Percentiles rank a stretch among this genome's conserved stretches.
Evolutionary conservation across 2,329 filamentous ascomycete genomes (phyloP).

Genomic region (Dendrostoma leiphaemia): DNA sequence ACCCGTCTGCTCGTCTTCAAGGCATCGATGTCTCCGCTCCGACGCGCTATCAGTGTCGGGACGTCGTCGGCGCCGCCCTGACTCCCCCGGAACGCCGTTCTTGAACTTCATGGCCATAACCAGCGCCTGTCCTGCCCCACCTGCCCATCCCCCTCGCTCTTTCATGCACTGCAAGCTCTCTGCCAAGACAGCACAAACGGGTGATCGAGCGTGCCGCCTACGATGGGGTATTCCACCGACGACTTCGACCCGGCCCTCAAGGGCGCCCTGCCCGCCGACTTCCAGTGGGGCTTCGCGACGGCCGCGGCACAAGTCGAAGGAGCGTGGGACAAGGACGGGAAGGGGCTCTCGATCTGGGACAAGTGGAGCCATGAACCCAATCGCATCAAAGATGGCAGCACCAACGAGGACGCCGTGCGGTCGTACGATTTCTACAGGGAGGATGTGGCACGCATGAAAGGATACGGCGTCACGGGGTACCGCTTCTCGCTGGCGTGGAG

Average conservation of each 20-base stretch:
- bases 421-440: conserved; percentile 42
- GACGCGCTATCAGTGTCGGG: not conserved
- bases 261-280: conserved; percentile 31
- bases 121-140: too few relatives aligned
- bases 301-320: conserved; percentile 41
- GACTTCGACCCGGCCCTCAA: conserved; percentile 27
- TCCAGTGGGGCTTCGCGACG: conserved; percentile 40
- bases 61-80: not conserved
- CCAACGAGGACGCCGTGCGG: conserved; percentile 35
- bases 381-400: conserved; percentile 37
- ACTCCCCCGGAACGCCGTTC: not conserved
- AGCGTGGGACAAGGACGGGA: conserved; percentile 39
- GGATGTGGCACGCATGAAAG: conserved; percentile 59
- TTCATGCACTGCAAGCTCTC: not conserved
- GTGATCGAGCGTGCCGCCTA: not conserved
- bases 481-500: conserved; percentile 66
- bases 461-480: conserved; percentile 58
- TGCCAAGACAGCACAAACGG: too few relatives aligned
- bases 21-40: not conserved
- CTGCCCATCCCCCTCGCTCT: too few relatives aligned
- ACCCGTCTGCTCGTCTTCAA: not conserved
- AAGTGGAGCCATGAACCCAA: conserved; percentile 34
- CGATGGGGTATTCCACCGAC: conserved; percentile 19
- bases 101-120: too few relatives aligned
- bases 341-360: conserved; percentile 41